Percentiles rank a stretch among this genome's conserved stretches.
Conservation (phyloP, 2,329 filamentous ascomycete species). For the Bipolaris zeicola region DNA sequence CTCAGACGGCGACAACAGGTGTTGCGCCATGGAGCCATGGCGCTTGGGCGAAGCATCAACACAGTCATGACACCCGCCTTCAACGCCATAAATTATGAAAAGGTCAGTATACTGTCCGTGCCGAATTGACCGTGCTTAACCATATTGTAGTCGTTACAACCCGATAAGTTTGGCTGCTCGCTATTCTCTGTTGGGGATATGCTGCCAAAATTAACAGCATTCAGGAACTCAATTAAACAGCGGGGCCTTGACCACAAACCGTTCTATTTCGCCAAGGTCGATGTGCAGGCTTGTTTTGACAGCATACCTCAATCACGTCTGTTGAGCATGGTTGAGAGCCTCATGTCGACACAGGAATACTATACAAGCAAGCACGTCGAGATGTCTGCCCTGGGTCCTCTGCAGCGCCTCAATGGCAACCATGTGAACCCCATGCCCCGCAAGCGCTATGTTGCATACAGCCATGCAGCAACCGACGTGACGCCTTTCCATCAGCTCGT, state of each 20-base stretch:
- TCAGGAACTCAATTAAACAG: conserved; percentile 60
- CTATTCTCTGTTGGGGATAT: conserved; percentile 84
- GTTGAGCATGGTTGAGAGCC: conserved; percentile 65
- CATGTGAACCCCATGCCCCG: conserved; percentile 40
- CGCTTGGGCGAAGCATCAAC: conserved; percentile 71
- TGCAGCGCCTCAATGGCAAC: conserved; percentile 40
- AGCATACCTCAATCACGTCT: conserved; percentile 85
- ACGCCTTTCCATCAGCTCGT: conserved; percentile 43
- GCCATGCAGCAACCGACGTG: conserved; percentile 37
- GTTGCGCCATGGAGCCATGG: conserved; percentile 58
- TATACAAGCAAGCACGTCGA: conserved; percentile 75
- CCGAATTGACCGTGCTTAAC: conserved; percentile 9
- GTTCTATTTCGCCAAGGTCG: conserved; percentile 89
- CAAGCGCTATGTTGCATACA: conserved; percentile 51
- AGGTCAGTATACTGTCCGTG: conserved; percentile 54
- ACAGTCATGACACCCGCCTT: conserved; percentile 73
- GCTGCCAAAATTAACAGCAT: conserved; percentile 72
- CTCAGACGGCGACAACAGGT: conserved; percentile 68
- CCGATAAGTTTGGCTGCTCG: conserved; percentile 72
- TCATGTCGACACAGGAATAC: conserved; percentile 68
- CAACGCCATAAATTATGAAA: conserved; percentile 79
- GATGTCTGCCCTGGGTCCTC: conserved; percentile 59
- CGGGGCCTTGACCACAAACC: conserved; percentile 45
- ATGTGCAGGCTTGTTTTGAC: conserved; percentile 92
- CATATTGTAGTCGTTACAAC: conserved; percentile 40